phyloP scores from a whole-genome alignment of 2,329 filamentous ascomycete species.

The Ceratocystis albifundus region DNA sequence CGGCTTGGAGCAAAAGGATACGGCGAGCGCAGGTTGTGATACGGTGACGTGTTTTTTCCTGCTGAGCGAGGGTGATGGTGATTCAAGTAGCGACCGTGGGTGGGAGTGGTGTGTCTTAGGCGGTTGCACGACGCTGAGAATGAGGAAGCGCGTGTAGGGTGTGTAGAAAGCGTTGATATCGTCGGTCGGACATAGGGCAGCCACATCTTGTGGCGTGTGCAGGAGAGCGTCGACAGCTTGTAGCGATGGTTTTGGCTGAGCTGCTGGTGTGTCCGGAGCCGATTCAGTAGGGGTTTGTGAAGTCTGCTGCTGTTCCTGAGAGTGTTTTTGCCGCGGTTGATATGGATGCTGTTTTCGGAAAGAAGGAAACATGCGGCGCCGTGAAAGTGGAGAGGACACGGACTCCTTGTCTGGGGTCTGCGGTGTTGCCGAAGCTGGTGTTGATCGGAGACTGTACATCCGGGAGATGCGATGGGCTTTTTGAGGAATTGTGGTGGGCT shows the following conservation, averaged over 20 bases:
- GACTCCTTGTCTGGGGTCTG: not conserved
- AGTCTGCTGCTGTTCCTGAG: not conserved
- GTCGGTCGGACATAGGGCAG: constrained; percentile 21
- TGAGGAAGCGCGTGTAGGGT: constrained; percentile 30
- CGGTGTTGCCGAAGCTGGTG: not conserved
- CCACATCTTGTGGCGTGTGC: constrained; percentile 30
- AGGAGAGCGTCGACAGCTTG: constrained; percentile 26
- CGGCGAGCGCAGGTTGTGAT: constrained; percentile 29
- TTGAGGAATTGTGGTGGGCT: not conserved
- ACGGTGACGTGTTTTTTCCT: constrained; percentile 24
- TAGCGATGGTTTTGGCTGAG: not conserved
- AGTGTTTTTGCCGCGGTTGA: not conserved
- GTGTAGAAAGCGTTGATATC: constrained; percentile 23
- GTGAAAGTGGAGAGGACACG: not conserved
- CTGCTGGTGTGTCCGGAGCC: constrained; percentile 27
- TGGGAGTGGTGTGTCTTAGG: constrained; percentile 21
- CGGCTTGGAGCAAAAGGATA: constrained; percentile 38
- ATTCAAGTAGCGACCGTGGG: not conserved
- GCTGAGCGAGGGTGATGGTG: constrained; percentile 22
- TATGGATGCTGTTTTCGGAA: constrained; percentile 8
- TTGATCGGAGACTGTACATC: constrained; percentile 7
- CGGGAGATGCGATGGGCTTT: not conserved
- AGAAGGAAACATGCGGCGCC: constrained; percentile 1
- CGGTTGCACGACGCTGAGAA: constrained; percentile 28
- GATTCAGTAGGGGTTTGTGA: constrained; percentile 20